A percentile compares a stretch with the other conserved stretches of the same genome.
These are phyloP conservation scores for Cercophora samala DNA, from an alignment of 495 filamentous ascomycete species.

Conservation along the genomic window DNA sequence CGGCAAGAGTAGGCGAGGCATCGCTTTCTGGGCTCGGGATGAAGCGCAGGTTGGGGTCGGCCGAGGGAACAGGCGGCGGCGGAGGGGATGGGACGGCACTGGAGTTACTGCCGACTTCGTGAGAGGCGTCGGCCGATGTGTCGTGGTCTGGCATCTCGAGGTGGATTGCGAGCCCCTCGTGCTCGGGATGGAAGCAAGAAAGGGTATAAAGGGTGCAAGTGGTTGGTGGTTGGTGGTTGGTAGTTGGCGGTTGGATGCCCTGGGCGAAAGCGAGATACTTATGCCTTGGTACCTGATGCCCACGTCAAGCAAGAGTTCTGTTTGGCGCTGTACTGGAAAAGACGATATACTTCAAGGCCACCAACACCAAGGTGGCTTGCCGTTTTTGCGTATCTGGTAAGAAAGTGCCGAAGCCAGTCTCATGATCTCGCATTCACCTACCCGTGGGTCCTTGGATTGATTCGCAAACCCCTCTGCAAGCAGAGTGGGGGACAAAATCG, in stretches of 20 bases:
- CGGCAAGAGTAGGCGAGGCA: conserved; percentile 31
- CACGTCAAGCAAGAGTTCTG: not conserved
- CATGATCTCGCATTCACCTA: conserved; percentile 31
- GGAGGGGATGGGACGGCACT: conserved; percentile 36
- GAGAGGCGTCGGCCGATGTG: not conserved
- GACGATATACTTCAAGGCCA: conserved; percentile 9
- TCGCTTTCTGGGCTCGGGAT: conserved; percentile 20
- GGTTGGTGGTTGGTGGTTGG: not conserved
- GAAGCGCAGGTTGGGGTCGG: conserved; percentile 43
- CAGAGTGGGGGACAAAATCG: too few species aligned
- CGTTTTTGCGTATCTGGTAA: conserved; percentile 17
- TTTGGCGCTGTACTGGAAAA: not conserved
- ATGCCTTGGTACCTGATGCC: not conserved
- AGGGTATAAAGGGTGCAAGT: not conserved
- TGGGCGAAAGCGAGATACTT: not conserved
- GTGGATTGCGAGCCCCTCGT: not conserved
- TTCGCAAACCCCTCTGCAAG: too few species aligned
- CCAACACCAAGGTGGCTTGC: conserved; percentile 31
- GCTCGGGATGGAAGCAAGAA: not conserved
- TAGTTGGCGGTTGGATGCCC: too few species aligned
- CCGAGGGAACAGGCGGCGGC: conserved; percentile 48
- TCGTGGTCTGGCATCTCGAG: conserved; percentile 4
- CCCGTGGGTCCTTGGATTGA: too few species aligned
- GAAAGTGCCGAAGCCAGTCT: conserved; percentile 19
- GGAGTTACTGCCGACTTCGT: conserved; percentile 20